Conservation (phyloP, 164 flowering plant genomes). For the Macadamia integrifolia region DNA sequence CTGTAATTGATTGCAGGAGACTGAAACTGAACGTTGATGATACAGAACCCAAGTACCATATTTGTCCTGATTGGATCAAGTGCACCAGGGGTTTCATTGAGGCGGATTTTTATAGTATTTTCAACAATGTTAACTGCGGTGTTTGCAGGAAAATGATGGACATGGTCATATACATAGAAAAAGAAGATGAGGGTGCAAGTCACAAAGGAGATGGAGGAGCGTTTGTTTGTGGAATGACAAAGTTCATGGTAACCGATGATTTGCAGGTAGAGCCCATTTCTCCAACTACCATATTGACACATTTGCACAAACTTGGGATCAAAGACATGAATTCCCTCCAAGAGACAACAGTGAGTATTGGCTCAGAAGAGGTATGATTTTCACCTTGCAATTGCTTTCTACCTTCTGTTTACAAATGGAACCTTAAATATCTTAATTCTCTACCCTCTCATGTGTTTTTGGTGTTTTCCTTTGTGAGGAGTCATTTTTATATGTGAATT, state of each 20-base stretch:
- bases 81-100: no score
- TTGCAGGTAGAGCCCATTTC: conserved; percentile 10
- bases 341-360: conserved; percentile 3
- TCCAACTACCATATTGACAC: not conserved
- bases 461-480: no score
- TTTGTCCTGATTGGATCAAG: not conserved
- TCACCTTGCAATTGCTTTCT: no score
- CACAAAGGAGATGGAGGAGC: conserved; percentile 1
- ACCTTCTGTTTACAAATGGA: no score
- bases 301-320: conserved; percentile 2
- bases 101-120: not conserved
- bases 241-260: conserved; percentile 15
- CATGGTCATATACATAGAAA: not conserved
- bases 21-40: conserved; percentile 11
- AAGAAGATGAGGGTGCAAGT: no score
- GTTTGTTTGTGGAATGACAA: conserved; percentile 6
- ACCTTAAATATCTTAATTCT: no score
- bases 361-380: conserved; percentile 5
- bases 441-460: no score
- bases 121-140: not conserved
- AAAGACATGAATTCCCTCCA: not conserved
- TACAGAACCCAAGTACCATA: not conserved
- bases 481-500: no score
- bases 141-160: not conserved
- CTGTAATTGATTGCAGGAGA: not conserved